Evolutionary conservation across 2,329 filamentous ascomycete genomes (phyloP).

Genomic region (Hirsutella minnesotensis): DNA sequence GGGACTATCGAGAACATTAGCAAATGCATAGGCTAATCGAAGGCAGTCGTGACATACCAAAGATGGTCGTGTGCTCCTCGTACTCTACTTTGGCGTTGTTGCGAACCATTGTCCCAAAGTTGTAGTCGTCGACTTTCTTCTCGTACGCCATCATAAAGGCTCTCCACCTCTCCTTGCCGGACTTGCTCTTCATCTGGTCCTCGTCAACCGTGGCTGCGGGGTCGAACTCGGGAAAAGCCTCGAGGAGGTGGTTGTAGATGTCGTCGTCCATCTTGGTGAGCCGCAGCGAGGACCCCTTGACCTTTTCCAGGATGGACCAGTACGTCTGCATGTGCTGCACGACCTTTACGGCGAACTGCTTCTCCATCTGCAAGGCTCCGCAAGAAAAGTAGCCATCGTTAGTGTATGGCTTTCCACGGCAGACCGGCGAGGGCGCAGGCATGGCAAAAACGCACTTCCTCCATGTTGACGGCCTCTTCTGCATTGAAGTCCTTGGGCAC

Average conservation of each 20-base stretch:
- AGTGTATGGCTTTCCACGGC: too few species aligned
- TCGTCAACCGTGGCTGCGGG: conserved; percentile 71
- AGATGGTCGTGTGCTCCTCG: conserved; percentile 79
- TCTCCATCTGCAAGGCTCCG: conserved; percentile 91
- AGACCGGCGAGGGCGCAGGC: too few species aligned
- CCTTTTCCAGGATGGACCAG: conserved; percentile 87
- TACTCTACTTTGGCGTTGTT: conserved; percentile 72
- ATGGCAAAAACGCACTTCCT: conserved; percentile 43
- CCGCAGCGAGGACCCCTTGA: conserved; percentile 77
- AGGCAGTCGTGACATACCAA: conserved; percentile 45
- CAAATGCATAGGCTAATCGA: background rate
- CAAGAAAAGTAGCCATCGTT: too few species aligned
- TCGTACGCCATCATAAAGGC: conserved; percentile 91
- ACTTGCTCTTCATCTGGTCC: conserved; percentile 95
- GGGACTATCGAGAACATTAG: conserved; percentile 26
- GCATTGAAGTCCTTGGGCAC: conserved; percentile 47
- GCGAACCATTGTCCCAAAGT: conserved; percentile 91
- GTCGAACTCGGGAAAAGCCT: conserved; percentile 88
- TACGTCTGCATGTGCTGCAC: conserved; percentile 96
- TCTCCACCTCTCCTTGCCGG: conserved; percentile 87
- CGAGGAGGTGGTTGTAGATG: conserved; percentile 79
- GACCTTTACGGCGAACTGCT: conserved; percentile 96
- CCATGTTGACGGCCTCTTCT: conserved; percentile 41
- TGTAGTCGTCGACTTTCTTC: conserved; percentile 92
- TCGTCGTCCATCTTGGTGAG: conserved; percentile 93